phyloP scores from a whole-genome alignment of 176 grass and related monocot genomes.

The Oryza glumipatula region DNA sequence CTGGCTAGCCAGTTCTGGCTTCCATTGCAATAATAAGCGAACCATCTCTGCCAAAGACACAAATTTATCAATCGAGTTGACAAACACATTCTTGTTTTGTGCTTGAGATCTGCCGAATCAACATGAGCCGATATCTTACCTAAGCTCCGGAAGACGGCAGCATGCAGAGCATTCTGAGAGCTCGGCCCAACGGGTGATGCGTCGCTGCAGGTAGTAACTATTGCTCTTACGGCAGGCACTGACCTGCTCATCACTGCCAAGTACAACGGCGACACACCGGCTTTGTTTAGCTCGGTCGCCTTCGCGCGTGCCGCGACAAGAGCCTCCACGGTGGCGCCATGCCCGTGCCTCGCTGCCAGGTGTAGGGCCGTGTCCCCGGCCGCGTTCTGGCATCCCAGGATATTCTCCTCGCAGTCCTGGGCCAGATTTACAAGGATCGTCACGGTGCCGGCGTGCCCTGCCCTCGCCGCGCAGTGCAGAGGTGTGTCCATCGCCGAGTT shows the following conservation, averaged over 20 bases:
- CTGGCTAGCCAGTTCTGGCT: neutral
- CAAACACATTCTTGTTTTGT: too few species aligned
- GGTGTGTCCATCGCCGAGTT: conserved; percentile 33
- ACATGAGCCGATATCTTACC: neutral
- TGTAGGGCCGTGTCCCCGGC: conserved; percentile 28
- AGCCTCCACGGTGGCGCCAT: neutral
- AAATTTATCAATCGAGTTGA: too few species aligned
- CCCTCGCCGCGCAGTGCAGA: conserved; percentile 31
- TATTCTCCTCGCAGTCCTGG: neutral
- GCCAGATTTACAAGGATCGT: neutral
- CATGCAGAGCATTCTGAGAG: conserved; percentile 41
- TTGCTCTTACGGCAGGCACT: neutral
- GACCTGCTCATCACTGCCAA: conserved; percentile 19
- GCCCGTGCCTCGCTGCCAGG: conserved; percentile 15
- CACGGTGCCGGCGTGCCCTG: neutral
- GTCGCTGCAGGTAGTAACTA: neutral
- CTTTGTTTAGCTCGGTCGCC: neutral
- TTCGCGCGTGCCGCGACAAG: neutral
- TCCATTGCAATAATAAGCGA: neutral
- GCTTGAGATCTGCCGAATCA: too few species aligned
- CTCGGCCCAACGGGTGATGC: neutral
- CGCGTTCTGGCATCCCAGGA: neutral
- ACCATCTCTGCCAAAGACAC: conserved; percentile 1
- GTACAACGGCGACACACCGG: conserved; percentile 26
- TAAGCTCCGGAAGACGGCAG: conserved; percentile 26